These are phyloP conservation scores for Suillus lakei DNA, from an alignment of 768 basidiomycete species.

Conservation along the genomic window DNA sequence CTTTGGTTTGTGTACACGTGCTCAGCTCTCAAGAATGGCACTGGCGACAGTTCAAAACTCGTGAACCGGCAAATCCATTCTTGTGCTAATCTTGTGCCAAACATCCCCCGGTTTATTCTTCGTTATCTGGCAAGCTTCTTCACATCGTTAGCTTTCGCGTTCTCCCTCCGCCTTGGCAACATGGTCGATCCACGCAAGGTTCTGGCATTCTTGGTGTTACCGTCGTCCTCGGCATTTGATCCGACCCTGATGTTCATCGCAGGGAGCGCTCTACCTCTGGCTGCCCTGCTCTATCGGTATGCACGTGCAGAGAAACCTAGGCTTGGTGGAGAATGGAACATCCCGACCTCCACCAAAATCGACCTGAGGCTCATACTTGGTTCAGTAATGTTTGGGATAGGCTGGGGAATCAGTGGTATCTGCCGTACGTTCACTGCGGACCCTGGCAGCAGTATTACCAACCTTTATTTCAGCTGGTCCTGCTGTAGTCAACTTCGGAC, in stretches of 20 bases:
- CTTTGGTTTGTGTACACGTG: slow-evolving; percentile 4
- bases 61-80: background rate
- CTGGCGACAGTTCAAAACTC: no score
- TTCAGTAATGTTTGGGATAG: slow-evolving; percentile 60
- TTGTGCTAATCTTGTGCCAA: background rate
- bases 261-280: slow-evolving; percentile 52
- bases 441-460: slow-evolving; percentile 2
- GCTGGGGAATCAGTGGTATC: slow-evolving; percentile 64
- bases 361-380: slow-evolving; percentile 54
- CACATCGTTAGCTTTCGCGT: slow-evolving; percentile 54
- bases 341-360: slow-evolving; percentile 45
- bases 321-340: slow-evolving; percentile 50
- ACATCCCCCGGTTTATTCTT: slow-evolving; percentile 21
- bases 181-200: slow-evolving; percentile 55
- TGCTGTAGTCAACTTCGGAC: slow-evolving; percentile 63
- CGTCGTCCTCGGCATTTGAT: slow-evolving; percentile 55
- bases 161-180: slow-evolving; percentile 58
- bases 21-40: background rate
- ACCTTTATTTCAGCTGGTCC: slow-evolving; percentile 53
- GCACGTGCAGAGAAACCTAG: slow-evolving; percentile 40
- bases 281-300: slow-evolving; percentile 48
- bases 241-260: slow-evolving; percentile 61
- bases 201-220: slow-evolving; percentile 56
- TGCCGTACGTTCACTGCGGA: slow-evolving; percentile 53
- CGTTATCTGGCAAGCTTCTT: slow-evolving; percentile 46